Evolutionary conservation across 192 early-diverging fungal species (phyloP), one percentile per base, ranked within the genome.

Genomic region (Entomortierella beljakovae): DNA sequence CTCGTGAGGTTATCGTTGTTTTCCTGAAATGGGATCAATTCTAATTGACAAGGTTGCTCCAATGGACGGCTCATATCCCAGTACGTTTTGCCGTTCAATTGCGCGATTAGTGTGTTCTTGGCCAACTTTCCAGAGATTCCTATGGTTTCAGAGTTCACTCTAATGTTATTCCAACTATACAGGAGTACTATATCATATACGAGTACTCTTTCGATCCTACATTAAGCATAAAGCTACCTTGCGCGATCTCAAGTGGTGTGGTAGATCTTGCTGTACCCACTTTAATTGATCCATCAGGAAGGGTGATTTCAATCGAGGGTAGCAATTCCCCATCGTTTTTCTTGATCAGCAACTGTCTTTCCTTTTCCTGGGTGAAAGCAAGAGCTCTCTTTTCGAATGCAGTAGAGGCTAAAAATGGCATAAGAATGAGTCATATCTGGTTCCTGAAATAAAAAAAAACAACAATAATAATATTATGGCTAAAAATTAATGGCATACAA

Each of bases 31-130:
- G 68, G 75, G 1, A 90, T 25, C 42, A 86, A 63, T 29, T 81
- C 67, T 46, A 90, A 67, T 16, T 71, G 61, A 53, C 80, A 81
- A 16, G 62, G 59, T 10, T 53, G 32, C 1, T 81, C 81, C 34
- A 90, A 37, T 16, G 86, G 86, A 16, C 83, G 80, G 50, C 74
- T 82, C 86, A 89, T 86, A 33, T 88, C 88, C 84, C 83, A 86
- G 22, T 64, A 64, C 9, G 65, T 82, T 9, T 42, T 68, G 10
- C 71, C 83, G 48, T 90, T 88, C 54, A 90, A 43, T 26, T 81
- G 64, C 4, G 85, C 86, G 34, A 80, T 80, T 2, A 86, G 56
- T 28, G 83, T 84, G 22, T 73, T 82, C 51, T 88, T 89, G 23
- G 84, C 80, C 33, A 80, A 46, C 37, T 83, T 86, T 48, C 80